Conservation (phyloP, 2,329 filamentous ascomycete species). For the Fusarium duplospermum region DNA sequence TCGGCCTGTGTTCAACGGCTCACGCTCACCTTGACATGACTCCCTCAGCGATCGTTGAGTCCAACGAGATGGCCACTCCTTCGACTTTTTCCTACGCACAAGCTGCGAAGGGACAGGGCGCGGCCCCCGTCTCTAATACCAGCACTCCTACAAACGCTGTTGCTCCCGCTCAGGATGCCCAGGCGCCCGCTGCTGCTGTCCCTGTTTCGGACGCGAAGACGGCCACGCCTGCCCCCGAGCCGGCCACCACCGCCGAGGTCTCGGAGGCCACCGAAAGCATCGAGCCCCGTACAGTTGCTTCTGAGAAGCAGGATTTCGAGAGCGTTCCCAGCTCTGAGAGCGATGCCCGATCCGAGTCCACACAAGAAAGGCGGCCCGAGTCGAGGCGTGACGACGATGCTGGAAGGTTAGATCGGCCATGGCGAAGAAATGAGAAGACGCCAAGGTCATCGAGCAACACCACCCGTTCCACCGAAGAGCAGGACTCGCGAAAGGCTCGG, state of each 20-base stretch:
- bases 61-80: slow-evolving; percentile 62
- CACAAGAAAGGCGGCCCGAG: slow-evolving; percentile 48
- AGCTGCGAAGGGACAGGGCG: slow-evolving; percentile 84
- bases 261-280: slow-evolving; percentile 39
- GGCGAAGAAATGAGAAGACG: slow-evolving; percentile 58
- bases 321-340: slow-evolving; percentile 52
- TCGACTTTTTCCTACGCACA: slow-evolving; percentile 92
- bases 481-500: slow-evolving; percentile 57
- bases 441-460: slow-evolving; percentile 72
- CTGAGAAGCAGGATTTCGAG: slow-evolving; percentile 51
- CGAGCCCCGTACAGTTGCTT: slow-evolving; percentile 35
- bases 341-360: slow-evolving; percentile 51
- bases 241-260: slow-evolving; percentile 44
- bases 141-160: slow-evolving; percentile 39
- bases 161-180: slow-evolving; percentile 42
- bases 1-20: slow-evolving; percentile 33
- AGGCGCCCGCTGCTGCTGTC: slow-evolving; percentile 43
- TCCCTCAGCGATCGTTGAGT: slow-evolving; percentile 43
- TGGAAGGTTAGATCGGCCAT: slow-evolving; percentile 53
- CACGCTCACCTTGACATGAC: slow-evolving; percentile 43
- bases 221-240: slow-evolving; percentile 29
- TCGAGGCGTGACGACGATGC: slow-evolving; percentile 54
- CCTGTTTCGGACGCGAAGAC: slow-evolving; percentile 44
- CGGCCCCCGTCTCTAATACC: slow-evolving; percentile 47
- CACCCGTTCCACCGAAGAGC: slow-evolving; percentile 75